Base-by-base conservation (phyloP, 768 basidiomycete species). In the Suillus cothurnatus region DNA sequence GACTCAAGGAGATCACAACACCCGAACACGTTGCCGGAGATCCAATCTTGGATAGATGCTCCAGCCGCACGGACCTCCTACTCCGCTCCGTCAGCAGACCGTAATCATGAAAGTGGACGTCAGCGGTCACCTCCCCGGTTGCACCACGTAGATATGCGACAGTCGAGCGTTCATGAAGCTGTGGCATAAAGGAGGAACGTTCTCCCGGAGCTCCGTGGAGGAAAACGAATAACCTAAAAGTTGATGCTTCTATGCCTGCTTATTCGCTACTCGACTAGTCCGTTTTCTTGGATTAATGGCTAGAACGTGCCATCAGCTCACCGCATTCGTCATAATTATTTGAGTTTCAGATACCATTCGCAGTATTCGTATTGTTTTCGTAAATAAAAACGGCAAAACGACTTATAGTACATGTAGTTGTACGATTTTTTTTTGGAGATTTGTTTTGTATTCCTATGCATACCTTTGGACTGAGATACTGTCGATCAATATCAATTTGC, bases 11-110 rank as follows among this genome's bases (percentile, higher is more conserved):
- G 73, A 60, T 61, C 73, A 47, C 75, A 76, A 38, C 74, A 77
- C 65, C 70, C 73, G 4, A 79, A 78, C 67, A 79, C 78, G 61
- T 68, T 85, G 38, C 82, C 84, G 31, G 83, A 80, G 66, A 78
- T 85, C 55, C 81, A 82, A 70, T 75, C 81, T 41, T 84, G 84
- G 80, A 81, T 82, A 68, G 79, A 78, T 73, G 69, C 75, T 17
- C 71, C 76, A 49, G 68, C 76, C 21, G 58, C 65, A 23, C 77
- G 72, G 62, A 67, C 71, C 15, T 73, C 70, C 26, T 66, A 55
- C 38, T 75, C 73, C 57, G 69, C 69, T 1, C 70, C 77, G 2
- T 70, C 75, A 31, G 70, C 74, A 14, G 76, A 78, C 61, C 76
- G 76, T n/a, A 57, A 57, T 23, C 77, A 78, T 26, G 77, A 76